Evolutionary conservation across 2,329 filamentous ascomycete genomes (phyloP), one percentile per base, ranked within the genome.

Genomic region (Neocucurbitaria cava): DNA sequence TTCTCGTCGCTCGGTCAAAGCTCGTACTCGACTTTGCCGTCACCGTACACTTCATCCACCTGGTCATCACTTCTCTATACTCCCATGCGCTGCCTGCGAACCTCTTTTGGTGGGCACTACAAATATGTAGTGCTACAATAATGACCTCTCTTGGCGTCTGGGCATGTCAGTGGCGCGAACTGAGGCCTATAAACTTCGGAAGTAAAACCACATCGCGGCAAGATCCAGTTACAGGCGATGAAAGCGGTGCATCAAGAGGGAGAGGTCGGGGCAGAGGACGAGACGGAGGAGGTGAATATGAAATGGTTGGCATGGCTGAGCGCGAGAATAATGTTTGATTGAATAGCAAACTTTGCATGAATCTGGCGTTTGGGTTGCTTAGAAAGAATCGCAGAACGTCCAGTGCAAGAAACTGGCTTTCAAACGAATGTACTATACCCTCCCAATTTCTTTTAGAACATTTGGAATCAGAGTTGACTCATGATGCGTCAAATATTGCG

Each of bases 1-100:
- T 94, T 49, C 81, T 98, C 53, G 87, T 99, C 64, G 88, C 89
- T 18, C 91, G 95, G 58, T 95, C 90, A 43, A 98, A 98, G 76
- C 89, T 98, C 56, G 90, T 98, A 46, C 92, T 92, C 64, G 95
- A 99, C 78, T 99, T 98, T 75, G 91, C 92, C 28, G 81, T 97
- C 21, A 96, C 94, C 2, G 85, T 97, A 17, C 92, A 96, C 78
- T 85, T 90, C 73, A 80, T 96, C 38, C 91, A 96, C 74, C 84
- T 96, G 48, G 61, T 95, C 67, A 76, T 91, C 67, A 90, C 91
- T 24, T 88, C 87, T 18, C 74, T 96, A 30, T 96, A 96, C 77
- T 89, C 90, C 3, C 87, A 87, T 68, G 83, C 85, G 9, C 73
- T 98, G 24, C 95, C 95, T 1, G 82, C 84, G 9, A 88, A 94